phyloP scores from a whole-genome alignment of 1,139 yeast genomes.

The Wickerhamomyces sp. region DNA sequence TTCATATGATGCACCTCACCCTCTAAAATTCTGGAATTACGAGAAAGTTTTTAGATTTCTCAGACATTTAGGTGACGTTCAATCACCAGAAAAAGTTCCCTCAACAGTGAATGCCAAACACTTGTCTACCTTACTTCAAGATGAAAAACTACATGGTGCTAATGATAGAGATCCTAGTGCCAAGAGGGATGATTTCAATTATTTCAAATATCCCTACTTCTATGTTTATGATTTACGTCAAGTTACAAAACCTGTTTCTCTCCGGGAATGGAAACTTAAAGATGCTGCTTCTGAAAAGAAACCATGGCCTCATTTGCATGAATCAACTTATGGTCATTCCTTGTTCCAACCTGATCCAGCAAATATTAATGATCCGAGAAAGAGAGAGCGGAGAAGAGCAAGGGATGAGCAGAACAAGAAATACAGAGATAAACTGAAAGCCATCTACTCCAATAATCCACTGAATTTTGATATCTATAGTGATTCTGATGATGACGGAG shows the following conservation, averaged over 20 bases:
- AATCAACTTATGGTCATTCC: constrained; percentile 37
- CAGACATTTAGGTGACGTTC: constrained; percentile 57
- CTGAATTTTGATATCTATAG: not conserved
- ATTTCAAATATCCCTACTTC: constrained; percentile 71
- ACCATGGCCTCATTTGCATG: constrained; percentile 31
- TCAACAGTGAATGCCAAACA: constrained; percentile 13
- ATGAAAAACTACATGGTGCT: constrained; percentile 83
- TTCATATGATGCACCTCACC: constrained; percentile 14
- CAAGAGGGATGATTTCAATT: constrained; percentile 76
- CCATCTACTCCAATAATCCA: constrained; percentile 10
- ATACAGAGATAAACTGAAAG: constrained; percentile 29
- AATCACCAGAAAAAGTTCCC: constrained; percentile 20
- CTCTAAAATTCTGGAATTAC: constrained; percentile 77
- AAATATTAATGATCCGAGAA: constrained; percentile 25
- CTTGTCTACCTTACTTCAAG: constrained; percentile 66
- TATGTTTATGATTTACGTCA: constrained; percentile 81
- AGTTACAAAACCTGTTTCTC: constrained; percentile 73
- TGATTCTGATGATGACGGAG: constrained; percentile 1
- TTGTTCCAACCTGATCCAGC: constrained; percentile 28
- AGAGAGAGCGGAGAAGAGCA: constrained; percentile 29
- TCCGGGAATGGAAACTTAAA: constrained; percentile 66
- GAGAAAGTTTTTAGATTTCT: constrained; percentile 82
- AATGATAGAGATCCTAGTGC: constrained; percentile 87
- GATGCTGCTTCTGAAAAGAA: constrained; percentile 18
- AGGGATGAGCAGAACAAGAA: constrained; percentile 28